Base-by-base conservation (phyloP, 2,329 filamentous ascomycete genomes). In the Xylaria sp. region DNA sequence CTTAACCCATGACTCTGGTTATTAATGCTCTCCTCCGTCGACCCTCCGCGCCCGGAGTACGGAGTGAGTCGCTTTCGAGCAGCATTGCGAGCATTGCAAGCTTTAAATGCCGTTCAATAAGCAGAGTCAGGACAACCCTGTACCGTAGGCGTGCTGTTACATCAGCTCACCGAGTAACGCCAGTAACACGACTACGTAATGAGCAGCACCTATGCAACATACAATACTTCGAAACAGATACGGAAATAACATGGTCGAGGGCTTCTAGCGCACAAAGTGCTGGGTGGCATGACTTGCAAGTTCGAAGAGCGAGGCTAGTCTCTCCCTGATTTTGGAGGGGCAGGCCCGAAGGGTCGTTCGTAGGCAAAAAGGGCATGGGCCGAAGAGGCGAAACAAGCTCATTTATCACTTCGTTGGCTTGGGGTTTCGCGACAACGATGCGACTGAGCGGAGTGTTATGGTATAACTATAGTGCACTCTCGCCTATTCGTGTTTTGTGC, bases 201-300 rank as follows among this genome's bases (percentile, higher is more conserved):
- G n/a, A n/a, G n/a, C n/a, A n/a, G n/a, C n/a, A n/a, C n/a, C n/a
- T n/a, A n/a, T n/a, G n/a, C n/a, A n/a, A n/a, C n/a, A n/a, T n/a
- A 31, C 28, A 31, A 31, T 31, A 5, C 28, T 5, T 31, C 28
- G 19, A 15, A 31, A 49, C 38, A 40, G 35, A 23, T 8, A 54
- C 56, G 55, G 60, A 17, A 63, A 63, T 59, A 63, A 43, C 50
- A 42, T 51, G 46, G 60, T n/a, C 21, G 12, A 15, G n/a, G 46
- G 45, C 45, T 12, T 15, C 11, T 8, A 23, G 19, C 11, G 19
- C 5, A 43, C 40, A 25, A 12, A 45, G 42, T 11, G 38, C 57
- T n/a, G 15, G 23, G 28, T 38, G 28, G 33, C 37, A 46, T 50
- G 19, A 58, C 23, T n/a, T n/a, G 43, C 17, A 38, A 17, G 40